phyloP scores from a whole-genome alignment of 1,284 basidiomycete genomes.

The Cutaneotrichosporon spelunceum region DNA sequence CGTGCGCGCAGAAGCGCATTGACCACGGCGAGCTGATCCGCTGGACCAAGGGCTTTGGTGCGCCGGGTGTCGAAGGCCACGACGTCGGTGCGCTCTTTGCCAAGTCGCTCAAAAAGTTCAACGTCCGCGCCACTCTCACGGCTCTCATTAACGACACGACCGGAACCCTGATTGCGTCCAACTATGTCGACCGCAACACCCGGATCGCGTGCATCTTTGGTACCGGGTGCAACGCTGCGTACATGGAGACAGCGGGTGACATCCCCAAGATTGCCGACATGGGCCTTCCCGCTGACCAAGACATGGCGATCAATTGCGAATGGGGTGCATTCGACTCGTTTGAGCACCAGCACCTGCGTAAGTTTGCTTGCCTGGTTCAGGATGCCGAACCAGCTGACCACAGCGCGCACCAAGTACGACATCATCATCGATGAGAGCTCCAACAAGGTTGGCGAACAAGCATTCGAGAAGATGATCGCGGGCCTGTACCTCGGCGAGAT shows the following conservation, averaged over 20 bases:
- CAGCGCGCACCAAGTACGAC: constrained; percentile 87
- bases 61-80: constrained; percentile 82
- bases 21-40: constrained; percentile 90
- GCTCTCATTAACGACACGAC: constrained; percentile 97
- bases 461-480: constrained; percentile 90
- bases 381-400: constrained; percentile 9
- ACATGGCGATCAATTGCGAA: constrained; percentile 85
- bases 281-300: constrained; percentile 63
- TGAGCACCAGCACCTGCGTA: constrained; percentile 81
- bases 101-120: constrained; percentile 66
- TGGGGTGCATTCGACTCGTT: constrained; percentile 98
- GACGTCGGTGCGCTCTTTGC: constrained; percentile 93
- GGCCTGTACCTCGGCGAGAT: constrained; percentile 97
- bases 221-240: constrained; percentile 97
- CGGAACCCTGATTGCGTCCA: constrained; percentile 92
- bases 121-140: constrained; percentile 67
- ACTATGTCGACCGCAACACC: constrained; percentile 87
- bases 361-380: constrained; percentile 24
- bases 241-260: constrained; percentile 84
- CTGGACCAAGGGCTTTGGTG: constrained; percentile 99
- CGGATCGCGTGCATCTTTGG: constrained; percentile 96
- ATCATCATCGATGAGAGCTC: constrained; percentile 85
- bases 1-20: constrained; percentile 86
- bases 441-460: constrained; percentile 93
- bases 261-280: constrained; percentile 71